Evolutionary conservation across 371 early-diverging fungal species (phyloP), one percentile per base, ranked within the genome.

Genomic region (Saksenaea oblongispora): DNA sequence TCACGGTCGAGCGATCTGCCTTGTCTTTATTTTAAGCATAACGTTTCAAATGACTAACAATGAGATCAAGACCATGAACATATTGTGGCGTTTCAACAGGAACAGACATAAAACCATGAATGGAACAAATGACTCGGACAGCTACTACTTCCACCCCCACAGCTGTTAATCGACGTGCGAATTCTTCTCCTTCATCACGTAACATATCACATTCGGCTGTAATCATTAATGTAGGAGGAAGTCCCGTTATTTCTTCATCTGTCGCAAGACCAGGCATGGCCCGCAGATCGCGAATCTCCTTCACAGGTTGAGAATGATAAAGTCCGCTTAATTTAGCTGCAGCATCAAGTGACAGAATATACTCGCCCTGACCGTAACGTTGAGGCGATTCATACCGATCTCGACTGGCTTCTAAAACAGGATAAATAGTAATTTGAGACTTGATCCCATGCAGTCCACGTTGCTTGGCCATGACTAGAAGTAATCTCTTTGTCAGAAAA

Each of bases 121-220:
- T 58, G 22, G 66, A 44, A 34, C 73, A 66, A 15, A 69, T 5
- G 1, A 66, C 18, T 9, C 73, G 66, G 0, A 64, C 54, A 9
- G 58, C 56, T 4, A 34, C 22, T 3, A 55, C 58, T 7, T 60
- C 39, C 5, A 69, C 69, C 28, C 70, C 70, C n/a, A 69, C 66
- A 11, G 42, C 34, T 1, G 56, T 31, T 37, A 73, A 55, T 11
- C 31, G 58, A 5, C 65, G 56, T 1, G 34, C 68, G 57, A 44
- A 68, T 1, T 31, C 59, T 54, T 68, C 68, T 27, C 56, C 68
- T 55, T 63, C 68, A 31, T 68, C 68, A 7, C 68, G 27, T 27
- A 68, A 37, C 1, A 59, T 28, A 28, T 68, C 68, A 14, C 34
- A 51, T 26, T 68, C 68, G 39, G 63, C 63, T 13, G 63, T 63